Conservation (phyloP, 768 basidiomycete species). For the Candolleomyces eurysporus region DNA sequence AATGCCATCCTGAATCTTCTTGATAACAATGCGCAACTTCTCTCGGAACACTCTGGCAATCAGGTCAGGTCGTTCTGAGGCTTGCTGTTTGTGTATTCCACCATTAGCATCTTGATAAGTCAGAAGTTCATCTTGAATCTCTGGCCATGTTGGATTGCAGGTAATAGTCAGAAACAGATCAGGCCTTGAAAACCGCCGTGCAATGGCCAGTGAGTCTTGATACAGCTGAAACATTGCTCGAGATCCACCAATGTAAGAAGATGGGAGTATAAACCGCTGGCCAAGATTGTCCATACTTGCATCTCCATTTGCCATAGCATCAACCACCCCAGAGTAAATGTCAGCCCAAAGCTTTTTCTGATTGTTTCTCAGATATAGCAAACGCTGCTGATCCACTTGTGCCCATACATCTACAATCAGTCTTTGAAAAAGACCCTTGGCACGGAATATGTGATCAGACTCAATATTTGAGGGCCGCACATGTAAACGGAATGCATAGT, state of each 20-base stretch:
- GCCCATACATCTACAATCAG: constrained; percentile 47
- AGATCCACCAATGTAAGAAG: constrained; percentile 27
- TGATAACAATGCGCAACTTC: constrained; percentile 35
- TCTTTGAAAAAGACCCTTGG: constrained; percentile 41
- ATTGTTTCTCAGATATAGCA: constrained; percentile 32
- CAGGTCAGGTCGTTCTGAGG: no score
- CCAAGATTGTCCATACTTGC: constrained; percentile 26
- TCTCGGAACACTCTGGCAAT: constrained; percentile 41
- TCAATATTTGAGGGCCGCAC: neutral
- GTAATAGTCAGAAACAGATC: constrained; percentile 52
- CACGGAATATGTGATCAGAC: constrained; percentile 25
- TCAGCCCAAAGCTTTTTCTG: constrained; percentile 35
- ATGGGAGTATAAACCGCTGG: constrained; percentile 29
- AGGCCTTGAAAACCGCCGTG: constrained; percentile 26
- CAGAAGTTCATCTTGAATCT: constrained; percentile 37
- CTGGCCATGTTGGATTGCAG: constrained; percentile 44
- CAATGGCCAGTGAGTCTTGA: constrained; percentile 45
- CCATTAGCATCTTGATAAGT: constrained; percentile 37
- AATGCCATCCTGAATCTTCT: constrained; percentile 34
- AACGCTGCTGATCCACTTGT: constrained; percentile 35
- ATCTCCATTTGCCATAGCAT: constrained; percentile 15
- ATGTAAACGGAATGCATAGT: constrained; percentile 4
- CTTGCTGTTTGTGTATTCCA: no score
- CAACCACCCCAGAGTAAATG: constrained; percentile 20
- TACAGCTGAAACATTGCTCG: constrained; percentile 38